Evolutionary conservation across 306 rosid genomes (phyloP), one percentile per base, ranked within the genome.

Genomic region (Erythrophleum fordii): DNA sequence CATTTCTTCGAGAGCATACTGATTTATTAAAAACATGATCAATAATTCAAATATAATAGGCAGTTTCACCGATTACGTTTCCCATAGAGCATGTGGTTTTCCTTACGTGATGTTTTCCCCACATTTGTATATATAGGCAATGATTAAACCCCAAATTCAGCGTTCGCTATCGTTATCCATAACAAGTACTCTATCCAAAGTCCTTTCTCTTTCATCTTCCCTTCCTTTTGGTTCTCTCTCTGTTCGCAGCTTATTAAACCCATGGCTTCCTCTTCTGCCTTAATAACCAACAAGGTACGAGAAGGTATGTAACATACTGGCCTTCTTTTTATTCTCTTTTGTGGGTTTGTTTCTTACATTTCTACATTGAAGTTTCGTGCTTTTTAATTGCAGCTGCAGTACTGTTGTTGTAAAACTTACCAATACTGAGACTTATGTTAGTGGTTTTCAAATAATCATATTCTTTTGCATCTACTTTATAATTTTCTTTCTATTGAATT

Each of bases 221-320:
- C 58, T 5, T 37, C 12, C 29, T 5, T 20, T 65, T 8, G 13
- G 0, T 35, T 66, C 31, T 70, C 25, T 70, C 25, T 4, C 20
- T 13, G 25, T 53, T 7, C 25, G 23, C 7, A 14, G 23, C 45
- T 31, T 9, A 7, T 8, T 20, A 16, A 31, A 51, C 48, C 75
- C 61, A 71, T 71, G 75, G 44, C 75, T 48, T 71, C 75, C 60
- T 71, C 42, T 44, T 69, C 74, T 48, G 3, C 26, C 58, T 25
- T 45, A 25, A 14, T 23, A 44, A 42, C 20, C 6, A 5, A 8
- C 75, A 69, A 45, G 20, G 45, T 64, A 23, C 55, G 11, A 44
- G 48, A 39, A 5, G 25, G 71, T 31, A 61, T 2, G 18, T 25
- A 10, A 3, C 8, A 59, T 26, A 2, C 3, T 60, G 18, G 4